phyloP scores from a whole-genome alignment of 805 yeast genomes.

The Scheffersomyces ergatensis region DNA sequence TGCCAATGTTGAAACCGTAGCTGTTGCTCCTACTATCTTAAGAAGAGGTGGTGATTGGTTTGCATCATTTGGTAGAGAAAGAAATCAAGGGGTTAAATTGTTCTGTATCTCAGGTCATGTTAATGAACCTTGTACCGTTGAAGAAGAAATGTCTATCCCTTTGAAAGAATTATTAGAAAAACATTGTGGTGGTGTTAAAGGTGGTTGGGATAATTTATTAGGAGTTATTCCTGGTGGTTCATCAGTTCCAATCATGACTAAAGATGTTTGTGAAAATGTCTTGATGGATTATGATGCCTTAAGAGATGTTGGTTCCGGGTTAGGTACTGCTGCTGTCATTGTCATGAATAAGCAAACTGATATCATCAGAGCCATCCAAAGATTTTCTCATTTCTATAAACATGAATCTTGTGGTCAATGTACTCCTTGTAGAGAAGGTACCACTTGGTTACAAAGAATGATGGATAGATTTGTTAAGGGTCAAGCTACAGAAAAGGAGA shows the following conservation, averaged over 20 bases:
- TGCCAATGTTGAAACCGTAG: conserved; percentile 86
- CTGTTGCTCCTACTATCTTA: conserved; percentile 86
- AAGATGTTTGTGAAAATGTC: conserved; percentile 61
- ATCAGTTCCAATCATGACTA: conserved; percentile 80
- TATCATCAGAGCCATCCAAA: conserved; percentile 80
- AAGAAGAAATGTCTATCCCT: conserved; percentile 92
- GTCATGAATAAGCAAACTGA: conserved; percentile 88
- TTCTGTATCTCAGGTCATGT: conserved; percentile 89
- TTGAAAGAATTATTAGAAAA: conserved; percentile 77
- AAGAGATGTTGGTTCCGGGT: conserved; percentile 80
- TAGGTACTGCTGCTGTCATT: conserved; percentile 91
- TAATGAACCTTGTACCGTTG: conserved; percentile 89
- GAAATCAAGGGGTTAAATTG: conserved; percentile 80
- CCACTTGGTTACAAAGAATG: conserved; percentile 79
- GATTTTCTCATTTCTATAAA: conserved; percentile 80
- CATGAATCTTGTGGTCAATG: conserved; percentile 95
- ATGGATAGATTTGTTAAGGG: conserved; percentile 81
- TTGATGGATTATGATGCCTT: conserved; percentile 88
- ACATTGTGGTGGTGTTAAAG: conserved; percentile 88
- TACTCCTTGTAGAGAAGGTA: conserved; percentile 93
- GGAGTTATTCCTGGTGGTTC: conserved; percentile 92
- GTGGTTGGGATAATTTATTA: conserved; percentile 89
- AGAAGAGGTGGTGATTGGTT: conserved; percentile 92
- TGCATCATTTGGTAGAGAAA: conserved; percentile 77
- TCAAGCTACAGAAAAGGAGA: conserved; percentile 77